Evolutionary conservation across 1,284 basidiomycete genomes (phyloP).

Genomic region (Stereum hirsutum): DNA sequence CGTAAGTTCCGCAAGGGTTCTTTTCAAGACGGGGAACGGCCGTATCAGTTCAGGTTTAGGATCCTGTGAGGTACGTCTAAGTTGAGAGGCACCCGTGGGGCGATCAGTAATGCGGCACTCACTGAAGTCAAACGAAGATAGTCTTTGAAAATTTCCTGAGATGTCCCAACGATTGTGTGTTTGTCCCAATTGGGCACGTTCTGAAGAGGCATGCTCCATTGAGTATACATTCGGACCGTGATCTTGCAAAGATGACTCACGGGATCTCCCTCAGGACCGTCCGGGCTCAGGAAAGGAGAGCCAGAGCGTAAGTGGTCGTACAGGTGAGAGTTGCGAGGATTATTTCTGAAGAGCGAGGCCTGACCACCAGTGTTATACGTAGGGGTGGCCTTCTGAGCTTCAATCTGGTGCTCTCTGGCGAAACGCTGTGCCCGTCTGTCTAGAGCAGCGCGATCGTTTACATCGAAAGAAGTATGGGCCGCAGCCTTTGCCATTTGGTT

Average conservation of each 20-base stretch:
- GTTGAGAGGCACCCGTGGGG: neutral
- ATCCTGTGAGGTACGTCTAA: slow-evolving; percentile 42
- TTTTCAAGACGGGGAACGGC: slow-evolving; percentile 77
- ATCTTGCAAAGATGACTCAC: slow-evolving; percentile 32
- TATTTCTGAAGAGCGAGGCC: slow-evolving; percentile 33
- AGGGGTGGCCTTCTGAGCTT: slow-evolving; percentile 50
- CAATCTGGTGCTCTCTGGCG: slow-evolving; percentile 73
- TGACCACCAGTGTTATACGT: slow-evolving; percentile 15
- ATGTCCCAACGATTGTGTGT: slow-evolving; percentile 91
- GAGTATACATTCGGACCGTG: neutral
- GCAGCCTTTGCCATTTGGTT: slow-evolving; percentile 34
- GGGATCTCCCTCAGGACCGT: slow-evolving; percentile 64
- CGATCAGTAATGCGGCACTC: slow-evolving; percentile 20
- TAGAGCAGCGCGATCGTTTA: slow-evolving; percentile 57
- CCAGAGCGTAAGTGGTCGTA: slow-evolving; percentile 35
- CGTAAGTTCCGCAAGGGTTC: slow-evolving; percentile 85
- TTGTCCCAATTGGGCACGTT: slow-evolving; percentile 97
- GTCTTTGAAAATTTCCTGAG: slow-evolving; percentile 86
- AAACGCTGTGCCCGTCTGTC: slow-evolving; percentile 69
- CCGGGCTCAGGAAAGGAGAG: slow-evolving; percentile 35
- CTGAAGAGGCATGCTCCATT: slow-evolving; percentile 31
- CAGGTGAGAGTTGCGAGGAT: slow-evolving; percentile 42
- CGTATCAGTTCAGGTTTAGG: slow-evolving; percentile 93
- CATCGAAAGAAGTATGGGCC: slow-evolving; percentile 33
- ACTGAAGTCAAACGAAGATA: slow-evolving; percentile 94